Percentiles rank a stretch among this genome's conserved stretches.
Conservation (phyloP, 495 filamentous ascomycete genomes). For the Schizothecium vesticola region DNA sequence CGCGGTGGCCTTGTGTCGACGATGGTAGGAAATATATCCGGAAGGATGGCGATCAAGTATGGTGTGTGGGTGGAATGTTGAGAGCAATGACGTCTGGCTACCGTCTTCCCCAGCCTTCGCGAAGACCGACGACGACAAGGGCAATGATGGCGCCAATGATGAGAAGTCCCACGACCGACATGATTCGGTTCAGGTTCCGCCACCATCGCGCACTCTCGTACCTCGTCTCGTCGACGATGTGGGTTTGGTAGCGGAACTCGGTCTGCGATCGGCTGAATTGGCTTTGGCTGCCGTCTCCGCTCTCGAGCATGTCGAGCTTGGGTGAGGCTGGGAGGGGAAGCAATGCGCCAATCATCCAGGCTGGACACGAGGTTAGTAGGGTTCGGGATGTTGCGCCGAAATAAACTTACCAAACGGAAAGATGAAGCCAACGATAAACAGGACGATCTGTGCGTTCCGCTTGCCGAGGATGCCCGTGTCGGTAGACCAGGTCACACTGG, state of each 20-base stretch:
- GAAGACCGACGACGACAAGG: slow-evolving; percentile 53
- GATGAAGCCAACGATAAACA: slow-evolving; percentile 86
- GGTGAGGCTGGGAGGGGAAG: slow-evolving; percentile 67
- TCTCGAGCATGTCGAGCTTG: slow-evolving; percentile 39
- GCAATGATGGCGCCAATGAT: slow-evolving; percentile 71
- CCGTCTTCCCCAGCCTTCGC: slow-evolving; percentile 31
- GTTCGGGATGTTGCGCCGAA: neutral
- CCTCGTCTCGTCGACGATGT: slow-evolving; percentile 50
- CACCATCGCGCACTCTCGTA: slow-evolving; percentile 89
- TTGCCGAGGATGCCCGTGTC: slow-evolving; percentile 56
- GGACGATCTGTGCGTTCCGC: slow-evolving; percentile 73
- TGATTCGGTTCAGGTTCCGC: slow-evolving; percentile 82
- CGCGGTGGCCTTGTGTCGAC: neutral
- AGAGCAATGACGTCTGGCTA: neutral
- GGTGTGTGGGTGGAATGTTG: neutral
- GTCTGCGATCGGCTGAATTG: slow-evolving; percentile 31
- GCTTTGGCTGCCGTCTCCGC: slow-evolving; percentile 18
- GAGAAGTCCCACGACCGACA: slow-evolving; percentile 72
- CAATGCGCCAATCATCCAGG: slow-evolving; percentile 82
- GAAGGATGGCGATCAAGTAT: neutral
- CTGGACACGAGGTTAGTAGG: slow-evolving; percentile 31
- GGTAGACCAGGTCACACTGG: slow-evolving; percentile 60
- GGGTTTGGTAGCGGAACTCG: slow-evolving; percentile 36
- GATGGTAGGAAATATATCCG: neutral
- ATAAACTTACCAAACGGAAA: slow-evolving; percentile 65